A percentile compares a stretch with the other conserved stretches of the same genome.
Evolutionary conservation across 257 asterid genomes (phyloP).

Genomic region (Solanum pennellii): DNA sequence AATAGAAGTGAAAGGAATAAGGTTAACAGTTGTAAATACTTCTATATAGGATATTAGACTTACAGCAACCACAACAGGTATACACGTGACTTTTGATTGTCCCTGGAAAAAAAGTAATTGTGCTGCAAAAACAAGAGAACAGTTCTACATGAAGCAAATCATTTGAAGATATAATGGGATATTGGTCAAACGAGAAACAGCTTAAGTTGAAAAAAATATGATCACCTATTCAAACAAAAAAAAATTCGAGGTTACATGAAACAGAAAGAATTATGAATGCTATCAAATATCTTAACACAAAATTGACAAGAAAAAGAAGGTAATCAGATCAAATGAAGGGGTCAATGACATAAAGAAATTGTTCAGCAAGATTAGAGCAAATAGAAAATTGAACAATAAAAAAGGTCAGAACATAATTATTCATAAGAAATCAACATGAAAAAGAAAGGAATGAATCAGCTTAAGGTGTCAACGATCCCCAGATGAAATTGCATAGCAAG

Average conservation of each 20-base stretch:
- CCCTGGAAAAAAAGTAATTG: slow-evolving; percentile 46
- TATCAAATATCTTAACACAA: neutral
- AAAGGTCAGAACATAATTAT: neutral
- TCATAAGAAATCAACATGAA: neutral
- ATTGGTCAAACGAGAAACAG: neutral
- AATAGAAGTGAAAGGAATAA: neutral
- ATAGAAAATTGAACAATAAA: neutral
- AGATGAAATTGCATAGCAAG: neutral
- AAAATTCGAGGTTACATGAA: neutral
- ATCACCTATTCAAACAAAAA: neutral
- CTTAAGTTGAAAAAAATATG: neutral
- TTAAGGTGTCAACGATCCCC: neutral
- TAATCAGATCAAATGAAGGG: neutral
- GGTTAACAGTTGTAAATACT: neutral
- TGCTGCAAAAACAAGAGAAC: slow-evolving; percentile 35
- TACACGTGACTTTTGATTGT: slow-evolving; percentile 42
- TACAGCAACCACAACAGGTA: slow-evolving; percentile 76
- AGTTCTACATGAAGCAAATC: neutral
- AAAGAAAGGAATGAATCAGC: neutral
- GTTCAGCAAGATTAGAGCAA: neutral
- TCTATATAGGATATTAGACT: slow-evolving; percentile 12
- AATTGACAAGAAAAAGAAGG: neutral
- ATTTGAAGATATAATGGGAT: neutral
- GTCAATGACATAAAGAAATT: neutral
- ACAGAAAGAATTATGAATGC: neutral